phyloP scores from a whole-genome alignment of 345 rosid genomes.

The Arabidopsis suecica region DNA sequence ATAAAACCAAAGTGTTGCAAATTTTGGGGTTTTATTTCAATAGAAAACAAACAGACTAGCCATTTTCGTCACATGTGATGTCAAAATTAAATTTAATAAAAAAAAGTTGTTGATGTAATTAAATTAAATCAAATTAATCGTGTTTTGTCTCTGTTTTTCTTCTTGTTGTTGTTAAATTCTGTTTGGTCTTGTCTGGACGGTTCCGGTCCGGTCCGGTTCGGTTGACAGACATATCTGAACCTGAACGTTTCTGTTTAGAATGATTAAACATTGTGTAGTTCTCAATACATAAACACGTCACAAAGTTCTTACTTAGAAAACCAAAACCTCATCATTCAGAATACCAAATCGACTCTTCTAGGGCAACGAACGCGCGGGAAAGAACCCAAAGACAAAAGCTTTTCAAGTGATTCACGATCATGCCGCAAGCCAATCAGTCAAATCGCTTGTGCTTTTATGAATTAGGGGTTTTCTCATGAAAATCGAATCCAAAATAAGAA shows the following conservation, averaged over 20 bases:
- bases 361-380: conserved; percentile 41
- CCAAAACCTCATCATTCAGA: neutral
- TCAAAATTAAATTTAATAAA: no score
- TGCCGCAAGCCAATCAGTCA: neutral
- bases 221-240: neutral
- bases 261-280: conserved; percentile 31
- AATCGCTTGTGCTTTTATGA: neutral
- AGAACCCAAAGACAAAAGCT: neutral
- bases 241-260: neutral
- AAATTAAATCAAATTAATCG: no score
- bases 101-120: conserved; percentile 9
- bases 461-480: conserved; percentile 25
- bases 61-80: no score
- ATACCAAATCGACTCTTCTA: conserved; percentile 14
- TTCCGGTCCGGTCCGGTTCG: conserved; percentile 1
- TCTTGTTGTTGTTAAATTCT: no score
- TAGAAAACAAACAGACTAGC: neutral
- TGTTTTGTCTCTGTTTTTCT: no score
- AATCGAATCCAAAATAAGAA: conserved; percentile 2
- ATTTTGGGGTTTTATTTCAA: neutral
- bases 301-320: conserved; percentile 10
- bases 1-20: neutral
- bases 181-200: neutral
- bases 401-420: conserved; percentile 15
- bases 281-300: conserved; percentile 3